Base-by-base conservation (phyloP, 1,139 yeast species). In the Candida dubliniensis region DNA sequence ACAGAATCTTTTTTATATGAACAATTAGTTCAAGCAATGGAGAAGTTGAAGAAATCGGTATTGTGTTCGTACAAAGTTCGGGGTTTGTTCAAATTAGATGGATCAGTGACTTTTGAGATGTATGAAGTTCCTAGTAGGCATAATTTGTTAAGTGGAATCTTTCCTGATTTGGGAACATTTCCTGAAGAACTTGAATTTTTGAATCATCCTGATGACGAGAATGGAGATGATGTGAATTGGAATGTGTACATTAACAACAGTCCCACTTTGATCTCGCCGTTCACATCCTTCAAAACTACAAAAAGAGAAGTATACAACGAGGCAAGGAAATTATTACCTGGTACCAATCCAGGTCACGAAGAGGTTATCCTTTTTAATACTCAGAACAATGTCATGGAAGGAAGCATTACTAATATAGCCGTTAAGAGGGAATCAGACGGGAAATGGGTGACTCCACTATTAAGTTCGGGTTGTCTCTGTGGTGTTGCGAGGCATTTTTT, bases 201-300 rank as follows among this genome's bases (percentile, higher is more conserved):
- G 35, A 39, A 25, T 26, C 43, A 32, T 24, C 33, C 41, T 32
- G 34, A 33, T 6, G 40, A 49, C 50, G 57, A 41, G 38, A 35
- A 42, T 34, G 56, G 51, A 23, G 47, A 47, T 1, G 44, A 39
- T 34, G 48, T 48, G 49, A 4, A 64, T 59, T 87, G 84, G 81
- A 78, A 74, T 26, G 82, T 88, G 0, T 82, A 79, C 54, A 57
- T 89, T 5, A 95, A 87, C 59, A 56, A 71, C 0, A 64, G 74
- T 33, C 68, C 80, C 3, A 74, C 80, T 0, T 57, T 76, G 42
- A 75, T 81, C 0, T 81, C 95, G 0, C 88, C 91, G 2, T 88
- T 86, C 61, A 89, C 96, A 0, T 84, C 95, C 2, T 87, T 91
- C 68, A 93, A 93, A 60, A 93, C 98, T 0, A 88, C 97, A 0